Percentiles rank a stretch among this genome's conserved stretches.
phyloP scores from a whole-genome alignment of 2,329 filamentous ascomycete species.

The Coleophoma cylindrospora region DNA sequence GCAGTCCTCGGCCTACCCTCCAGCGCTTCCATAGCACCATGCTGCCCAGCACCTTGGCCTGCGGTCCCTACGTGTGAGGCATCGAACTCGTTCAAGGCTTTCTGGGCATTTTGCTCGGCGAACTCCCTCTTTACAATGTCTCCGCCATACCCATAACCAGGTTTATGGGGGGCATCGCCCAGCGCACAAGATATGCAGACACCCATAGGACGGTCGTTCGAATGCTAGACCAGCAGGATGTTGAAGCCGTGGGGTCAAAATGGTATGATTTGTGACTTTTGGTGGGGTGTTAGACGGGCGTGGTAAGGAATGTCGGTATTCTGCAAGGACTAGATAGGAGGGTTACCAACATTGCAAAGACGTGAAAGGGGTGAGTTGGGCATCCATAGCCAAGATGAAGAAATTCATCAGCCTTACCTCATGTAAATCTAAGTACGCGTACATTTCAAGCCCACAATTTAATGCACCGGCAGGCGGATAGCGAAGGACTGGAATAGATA shows the following conservation, averaged over 20 bases:
- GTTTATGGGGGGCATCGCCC: slow-evolving; percentile 1
- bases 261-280: not conserved
- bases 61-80: not conserved
- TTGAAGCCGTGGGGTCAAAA: not conserved
- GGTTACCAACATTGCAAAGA: not conserved
- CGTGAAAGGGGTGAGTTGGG: not conserved
- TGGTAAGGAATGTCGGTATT: not conserved
- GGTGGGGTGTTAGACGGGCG: too few relatives aligned
- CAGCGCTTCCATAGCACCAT: not conserved
- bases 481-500: not conserved
- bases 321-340: not conserved
- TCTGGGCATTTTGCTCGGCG: not conserved
- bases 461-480: not conserved
- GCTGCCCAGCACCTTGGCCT: not conserved
- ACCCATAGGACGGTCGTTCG: not conserved
- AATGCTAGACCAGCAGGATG: not conserved
- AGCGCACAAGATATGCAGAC: not conserved
- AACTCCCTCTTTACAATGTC: not conserved
- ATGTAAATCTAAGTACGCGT: not conserved
- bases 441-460: slow-evolving; percentile 1
- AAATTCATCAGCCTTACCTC: not conserved
- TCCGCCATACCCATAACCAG: not conserved
- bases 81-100: not conserved
- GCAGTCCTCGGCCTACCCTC: not conserved
- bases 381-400: not conserved